Percentiles rank a stretch among this genome's conserved stretches.
Conservation (phyloP, 768 basidiomycete genomes). For the Nidula microcarpa region DNA sequence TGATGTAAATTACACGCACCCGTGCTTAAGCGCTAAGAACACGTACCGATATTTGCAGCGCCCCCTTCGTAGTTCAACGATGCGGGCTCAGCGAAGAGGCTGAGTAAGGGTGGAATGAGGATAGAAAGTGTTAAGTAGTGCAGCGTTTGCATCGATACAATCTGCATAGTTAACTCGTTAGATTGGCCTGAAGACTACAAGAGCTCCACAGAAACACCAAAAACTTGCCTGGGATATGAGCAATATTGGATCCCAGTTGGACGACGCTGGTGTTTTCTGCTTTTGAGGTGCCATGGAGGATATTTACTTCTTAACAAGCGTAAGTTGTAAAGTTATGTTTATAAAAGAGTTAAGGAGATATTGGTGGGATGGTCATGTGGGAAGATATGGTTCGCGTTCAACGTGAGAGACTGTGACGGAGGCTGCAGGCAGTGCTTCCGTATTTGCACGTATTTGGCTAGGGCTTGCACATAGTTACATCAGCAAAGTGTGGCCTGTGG, state of each 20-base stretch:
- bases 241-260: constrained; percentile 84
- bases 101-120: constrained; percentile 76
- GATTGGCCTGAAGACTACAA: background rate
- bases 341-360: background rate
- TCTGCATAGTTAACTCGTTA: constrained; percentile 44
- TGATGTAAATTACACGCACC: background rate
- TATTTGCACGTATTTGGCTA: too few species aligned
- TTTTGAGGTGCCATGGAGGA: constrained; percentile 32
- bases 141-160: constrained; percentile 87
- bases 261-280: constrained; percentile 6
- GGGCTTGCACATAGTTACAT: too few species aligned
- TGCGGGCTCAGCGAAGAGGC: constrained; percentile 68
- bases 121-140: constrained; percentile 90
- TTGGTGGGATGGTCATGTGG: background rate
- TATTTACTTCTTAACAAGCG: background rate
- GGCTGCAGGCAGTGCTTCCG: too few species aligned
- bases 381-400: too few species aligned
- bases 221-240: constrained; percentile 76
- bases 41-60: constrained; percentile 71
- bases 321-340: background rate
- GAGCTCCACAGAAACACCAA: background rate
- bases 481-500: too few species aligned
- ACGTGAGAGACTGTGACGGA: too few species aligned
- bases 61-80: constrained; percentile 76
- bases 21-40: background rate